Conservation (phyloP, 1,284 basidiomycete genomes). For the Paramarasmius palmivorus region DNA sequence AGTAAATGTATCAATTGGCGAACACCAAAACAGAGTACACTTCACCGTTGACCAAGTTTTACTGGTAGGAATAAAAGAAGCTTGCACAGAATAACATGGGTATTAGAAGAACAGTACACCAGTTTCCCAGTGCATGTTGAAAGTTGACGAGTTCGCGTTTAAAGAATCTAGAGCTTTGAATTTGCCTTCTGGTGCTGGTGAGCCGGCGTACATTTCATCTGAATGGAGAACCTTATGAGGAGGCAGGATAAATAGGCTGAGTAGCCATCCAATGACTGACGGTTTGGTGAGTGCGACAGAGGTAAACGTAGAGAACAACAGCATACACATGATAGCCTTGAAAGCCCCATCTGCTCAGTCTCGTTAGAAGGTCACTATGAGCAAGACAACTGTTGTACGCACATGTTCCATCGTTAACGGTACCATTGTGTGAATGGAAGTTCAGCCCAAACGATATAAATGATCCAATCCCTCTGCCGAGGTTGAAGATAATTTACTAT, state of each 20-base stretch:
- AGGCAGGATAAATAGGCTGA: conserved; percentile 20
- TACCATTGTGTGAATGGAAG: conserved; percentile 26
- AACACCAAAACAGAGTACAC: neutral
- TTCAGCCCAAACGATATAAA: conserved; percentile 29
- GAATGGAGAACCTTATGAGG: conserved; percentile 25
- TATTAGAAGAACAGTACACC: conserved; percentile 26
- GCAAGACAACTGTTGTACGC: neutral
- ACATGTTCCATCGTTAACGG: conserved; percentile 28
- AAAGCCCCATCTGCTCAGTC: conserved; percentile 25
- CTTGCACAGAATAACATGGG: conserved; percentile 30
- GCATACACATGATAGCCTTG: conserved; percentile 28
- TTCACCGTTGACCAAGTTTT: conserved; percentile 27
- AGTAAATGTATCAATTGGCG: conserved; percentile 21
- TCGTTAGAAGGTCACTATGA: neutral
- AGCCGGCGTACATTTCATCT: conserved; percentile 24
- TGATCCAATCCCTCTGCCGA: conserved; percentile 29
- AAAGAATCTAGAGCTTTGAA: conserved; percentile 17
- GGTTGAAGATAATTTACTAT: conserved; percentile 26
- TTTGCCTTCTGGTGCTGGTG: conserved; percentile 14
- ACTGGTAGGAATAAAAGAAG: conserved; percentile 30
- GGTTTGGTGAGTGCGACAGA: neutral
- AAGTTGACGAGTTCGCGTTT: conserved; percentile 22
- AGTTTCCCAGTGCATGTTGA: conserved; percentile 20
- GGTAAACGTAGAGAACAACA: neutral
- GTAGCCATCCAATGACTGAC: conserved; percentile 25